These are phyloP conservation scores for Hanseniaspora uvarum DNA, from an alignment of 1,139 yeast species.

Conservation along the genomic window DNA sequence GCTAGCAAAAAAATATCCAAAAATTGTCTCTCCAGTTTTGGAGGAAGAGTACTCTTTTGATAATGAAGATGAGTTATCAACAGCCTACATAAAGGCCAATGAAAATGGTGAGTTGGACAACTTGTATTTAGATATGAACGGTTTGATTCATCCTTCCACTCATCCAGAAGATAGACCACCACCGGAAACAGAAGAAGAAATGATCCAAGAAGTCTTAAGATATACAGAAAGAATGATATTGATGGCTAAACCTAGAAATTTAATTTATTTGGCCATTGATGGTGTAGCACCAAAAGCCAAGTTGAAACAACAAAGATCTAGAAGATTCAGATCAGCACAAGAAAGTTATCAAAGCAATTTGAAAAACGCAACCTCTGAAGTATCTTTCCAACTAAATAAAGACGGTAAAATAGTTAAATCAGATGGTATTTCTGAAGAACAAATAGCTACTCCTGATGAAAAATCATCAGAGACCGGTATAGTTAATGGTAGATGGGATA, in stretches of 20 bases:
- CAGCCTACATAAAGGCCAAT: slow-evolving; percentile 63
- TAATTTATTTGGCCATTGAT: slow-evolving; percentile 89
- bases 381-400: slow-evolving; percentile 41
- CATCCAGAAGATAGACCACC: slow-evolving; percentile 93
- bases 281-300: slow-evolving; percentile 99
- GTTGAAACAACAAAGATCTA: slow-evolving; percentile 95
- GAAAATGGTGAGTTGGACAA: slow-evolving; percentile 95
- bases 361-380: slow-evolving; percentile 19
- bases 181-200: slow-evolving; percentile 89
- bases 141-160: slow-evolving; percentile 94
- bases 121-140: slow-evolving; percentile 88
- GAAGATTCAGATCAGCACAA: slow-evolving; percentile 89
- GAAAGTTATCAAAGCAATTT: slow-evolving; percentile 55
- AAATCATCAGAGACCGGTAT: slow-evolving; percentile 45
- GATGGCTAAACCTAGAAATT: slow-evolving; percentile 91
- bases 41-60: slow-evolving; percentile 56
- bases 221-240: slow-evolving; percentile 81
- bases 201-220: slow-evolving; percentile 80
- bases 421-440: slow-evolving; percentile 37
- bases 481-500: slow-evolving; percentile 52
- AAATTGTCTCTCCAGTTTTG: slow-evolving; percentile 79
- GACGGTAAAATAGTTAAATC: slow-evolving; percentile 42
- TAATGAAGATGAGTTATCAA: slow-evolving; percentile 53
- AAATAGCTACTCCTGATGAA: slow-evolving; percentile 32
- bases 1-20: slow-evolving; percentile 88